These are phyloP conservation scores for Pseudohalonectria lignicola DNA, from an alignment of 2,329 filamentous ascomycete species.

Conservation along the genomic window DNA sequence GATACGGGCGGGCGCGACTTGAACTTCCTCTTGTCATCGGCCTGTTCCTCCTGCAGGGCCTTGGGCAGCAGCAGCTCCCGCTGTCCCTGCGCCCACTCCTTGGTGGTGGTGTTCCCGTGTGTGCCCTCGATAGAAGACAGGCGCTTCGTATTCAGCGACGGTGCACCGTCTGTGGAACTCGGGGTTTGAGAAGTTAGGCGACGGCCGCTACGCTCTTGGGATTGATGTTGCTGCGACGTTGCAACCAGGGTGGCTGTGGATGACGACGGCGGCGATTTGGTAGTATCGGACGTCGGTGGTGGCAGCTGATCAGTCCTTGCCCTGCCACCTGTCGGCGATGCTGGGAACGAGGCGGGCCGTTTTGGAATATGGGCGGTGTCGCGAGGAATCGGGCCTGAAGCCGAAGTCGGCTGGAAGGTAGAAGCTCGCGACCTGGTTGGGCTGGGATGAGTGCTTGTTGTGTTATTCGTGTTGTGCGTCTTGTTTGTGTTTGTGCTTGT, in stretches of 20 bases:
- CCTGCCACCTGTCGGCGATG: constrained; percentile 14
- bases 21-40: constrained; percentile 37
- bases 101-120: constrained; percentile 20
- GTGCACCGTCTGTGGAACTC: not conserved
- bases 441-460: constrained; percentile 10
- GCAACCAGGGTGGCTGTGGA: not conserved
- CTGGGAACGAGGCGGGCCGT: constrained; percentile 26
- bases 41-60: constrained; percentile 25
- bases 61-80: constrained; percentile 36
- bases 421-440: constrained; percentile 21
- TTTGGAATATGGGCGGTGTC: constrained; percentile 14
- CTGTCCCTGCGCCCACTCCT: constrained; percentile 28
- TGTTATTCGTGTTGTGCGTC: not conserved
- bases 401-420: constrained; percentile 22
- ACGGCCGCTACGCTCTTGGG: no score
- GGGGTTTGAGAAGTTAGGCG: not conserved
- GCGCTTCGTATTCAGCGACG: constrained; percentile 6
- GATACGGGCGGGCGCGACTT: constrained; percentile 38
- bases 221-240: constrained; percentile 8
- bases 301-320: not conserved
- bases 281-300: constrained; percentile 4
- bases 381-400: constrained; percentile 8
- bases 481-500: no score
- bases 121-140: no score
- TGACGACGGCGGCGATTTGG: constrained; percentile 7